A percentile compares a stretch with the other conserved stretches of the same genome.
These are phyloP conservation scores for Collariella sp. DNA, from an alignment of 495 filamentous ascomycete species.

Conservation along the genomic window DNA sequence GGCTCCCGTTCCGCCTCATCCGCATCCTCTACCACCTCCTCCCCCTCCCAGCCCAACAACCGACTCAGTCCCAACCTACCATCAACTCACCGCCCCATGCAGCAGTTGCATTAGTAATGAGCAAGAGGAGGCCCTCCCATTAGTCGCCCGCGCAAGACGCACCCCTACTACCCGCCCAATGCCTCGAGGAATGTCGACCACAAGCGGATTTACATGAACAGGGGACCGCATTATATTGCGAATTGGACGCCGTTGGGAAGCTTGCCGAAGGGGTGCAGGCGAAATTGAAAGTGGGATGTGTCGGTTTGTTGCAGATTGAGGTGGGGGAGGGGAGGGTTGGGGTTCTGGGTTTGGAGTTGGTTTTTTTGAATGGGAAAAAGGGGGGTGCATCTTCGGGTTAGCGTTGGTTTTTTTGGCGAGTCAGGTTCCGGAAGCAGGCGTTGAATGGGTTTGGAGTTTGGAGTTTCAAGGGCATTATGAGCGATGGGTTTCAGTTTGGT, in stretches of 20 bases:
- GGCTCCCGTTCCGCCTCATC: neutral
- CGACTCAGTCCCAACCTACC: too few species aligned
- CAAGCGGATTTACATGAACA: constrained; percentile 16
- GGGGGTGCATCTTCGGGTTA: neutral
- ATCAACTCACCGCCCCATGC: too few species aligned
- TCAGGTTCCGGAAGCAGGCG: too few species aligned
- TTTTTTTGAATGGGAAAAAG: neutral
- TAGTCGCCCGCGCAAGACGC: constrained; percentile 12
- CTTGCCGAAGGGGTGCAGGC: constrained; percentile 15
- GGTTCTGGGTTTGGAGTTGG: too few species aligned
- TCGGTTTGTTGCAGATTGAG: constrained; percentile 15
- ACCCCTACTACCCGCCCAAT: constrained; percentile 24
- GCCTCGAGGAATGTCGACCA: constrained; percentile 13
- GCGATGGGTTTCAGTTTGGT: too few species aligned
- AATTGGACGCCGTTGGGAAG: constrained; percentile 23
- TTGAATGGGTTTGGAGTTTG: too few species aligned
- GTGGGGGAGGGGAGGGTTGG: too few species aligned
- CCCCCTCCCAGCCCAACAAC: too few species aligned
- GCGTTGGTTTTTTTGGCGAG: neutral
- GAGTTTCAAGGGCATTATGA: too few species aligned
- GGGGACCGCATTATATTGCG: constrained; percentile 16
- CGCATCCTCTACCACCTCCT: neutral
- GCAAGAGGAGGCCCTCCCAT: too few species aligned
- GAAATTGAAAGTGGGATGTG: too few species aligned
- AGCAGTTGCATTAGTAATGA: too few species aligned